These are phyloP conservation scores for Aegilops tauschii DNA, from an alignment of 176 grass and related monocot species.

Conservation along the genomic window DNA sequence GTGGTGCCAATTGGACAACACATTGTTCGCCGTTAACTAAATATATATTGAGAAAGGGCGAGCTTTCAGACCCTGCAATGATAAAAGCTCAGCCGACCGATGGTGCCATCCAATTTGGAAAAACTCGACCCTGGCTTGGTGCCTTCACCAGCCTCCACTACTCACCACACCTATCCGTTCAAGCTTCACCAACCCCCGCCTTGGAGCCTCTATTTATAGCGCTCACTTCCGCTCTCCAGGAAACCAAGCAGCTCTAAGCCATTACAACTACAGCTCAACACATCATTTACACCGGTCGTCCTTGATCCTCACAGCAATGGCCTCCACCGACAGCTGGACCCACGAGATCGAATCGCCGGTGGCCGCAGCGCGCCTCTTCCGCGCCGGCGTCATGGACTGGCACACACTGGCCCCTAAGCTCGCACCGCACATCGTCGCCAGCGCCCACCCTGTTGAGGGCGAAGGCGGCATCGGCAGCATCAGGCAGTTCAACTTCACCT, in stretches of 20 bases:
- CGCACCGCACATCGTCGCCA: conserved; percentile 46
- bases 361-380: conserved; percentile 63
- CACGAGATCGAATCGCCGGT: conserved; percentile 51
- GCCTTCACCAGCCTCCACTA: neutral
- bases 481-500: conserved; percentile 87
- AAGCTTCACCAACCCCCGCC: conserved; percentile 4
- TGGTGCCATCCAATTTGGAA: neutral
- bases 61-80: neutral
- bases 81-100: neutral
- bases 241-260: neutral
- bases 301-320: conserved; percentile 9
- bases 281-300: neutral
- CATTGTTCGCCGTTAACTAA: neutral
- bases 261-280: neutral
- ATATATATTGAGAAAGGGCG: neutral
- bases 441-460: conserved; percentile 43
- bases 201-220: conserved; percentile 35
- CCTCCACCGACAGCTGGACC: conserved; percentile 40
- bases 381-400: conserved; percentile 67
- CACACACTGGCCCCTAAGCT: conserved; percentile 72
- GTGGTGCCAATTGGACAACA: neutral
- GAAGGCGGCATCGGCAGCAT: conserved; percentile 46
- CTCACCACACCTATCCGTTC: neutral
- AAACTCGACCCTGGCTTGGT: neutral
- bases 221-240: neutral